Percentiles rank a stretch among this genome's conserved stretches.
These are phyloP conservation scores for Astrothelium subdiscretum DNA, from an alignment of 495 filamentous ascomycete species.

Conservation along the genomic window DNA sequence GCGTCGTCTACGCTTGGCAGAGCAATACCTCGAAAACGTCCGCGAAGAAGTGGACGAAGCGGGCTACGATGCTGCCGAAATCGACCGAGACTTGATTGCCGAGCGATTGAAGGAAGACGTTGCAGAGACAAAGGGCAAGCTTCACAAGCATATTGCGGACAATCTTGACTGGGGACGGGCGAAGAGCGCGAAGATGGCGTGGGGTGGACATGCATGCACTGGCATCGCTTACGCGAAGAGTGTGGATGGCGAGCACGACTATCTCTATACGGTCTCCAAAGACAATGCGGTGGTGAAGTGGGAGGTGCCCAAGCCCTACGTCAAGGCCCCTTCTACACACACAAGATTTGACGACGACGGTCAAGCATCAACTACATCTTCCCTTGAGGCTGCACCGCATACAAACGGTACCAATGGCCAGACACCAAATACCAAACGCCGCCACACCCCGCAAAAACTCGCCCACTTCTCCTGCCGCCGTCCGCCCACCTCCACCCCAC, in stretches of 20 bases:
- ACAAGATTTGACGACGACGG: constrained; percentile 16
- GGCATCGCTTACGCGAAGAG: constrained; percentile 66
- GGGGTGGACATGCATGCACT: constrained; percentile 31
- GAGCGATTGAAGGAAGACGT: constrained; percentile 83
- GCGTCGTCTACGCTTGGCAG: constrained; percentile 74
- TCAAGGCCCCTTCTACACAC: not conserved
- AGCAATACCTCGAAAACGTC: constrained; percentile 86
- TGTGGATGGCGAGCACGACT: constrained; percentile 16
- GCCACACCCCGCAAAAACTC: constrained; percentile 60
- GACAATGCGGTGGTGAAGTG: constrained; percentile 79
- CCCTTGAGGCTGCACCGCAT: constrained; percentile 10
- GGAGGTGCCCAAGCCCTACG: constrained; percentile 46
- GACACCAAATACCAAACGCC: constrained; percentile 49
- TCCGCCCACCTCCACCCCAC: not conserved
- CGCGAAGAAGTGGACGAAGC: constrained; percentile 63
- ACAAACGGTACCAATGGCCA: constrained; percentile 42
- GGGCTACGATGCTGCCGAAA: constrained; percentile 80
- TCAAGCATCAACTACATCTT: constrained; percentile 17
- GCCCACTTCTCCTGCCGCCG: constrained; percentile 31
- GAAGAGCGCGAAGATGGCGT: constrained; percentile 36
- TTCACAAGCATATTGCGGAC: constrained; percentile 67
- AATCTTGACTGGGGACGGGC: constrained; percentile 27
- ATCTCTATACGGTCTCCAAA: constrained; percentile 77
- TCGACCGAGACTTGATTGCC: constrained; percentile 61
- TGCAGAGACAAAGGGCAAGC: constrained; percentile 81